Conservation (phyloP, 1,284 basidiomycete species). For the Microbotryomycetes sp. region DNA sequence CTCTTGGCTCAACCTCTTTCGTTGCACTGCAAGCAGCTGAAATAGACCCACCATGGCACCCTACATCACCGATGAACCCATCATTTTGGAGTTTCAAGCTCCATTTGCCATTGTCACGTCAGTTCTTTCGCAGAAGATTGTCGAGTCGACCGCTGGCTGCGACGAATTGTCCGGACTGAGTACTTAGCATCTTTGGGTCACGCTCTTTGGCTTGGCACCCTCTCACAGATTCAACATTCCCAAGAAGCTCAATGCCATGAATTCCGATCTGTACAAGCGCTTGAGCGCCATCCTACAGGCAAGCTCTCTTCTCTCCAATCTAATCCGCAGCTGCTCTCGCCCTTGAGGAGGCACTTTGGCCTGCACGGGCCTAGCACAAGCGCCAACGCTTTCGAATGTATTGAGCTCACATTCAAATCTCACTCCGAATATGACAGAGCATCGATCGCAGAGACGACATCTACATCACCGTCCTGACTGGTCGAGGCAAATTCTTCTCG, state of each 20-base stretch:
- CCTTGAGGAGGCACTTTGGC: neutral
- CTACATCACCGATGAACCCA: slow-evolving; percentile 1
- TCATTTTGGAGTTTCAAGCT: slow-evolving; percentile 21
- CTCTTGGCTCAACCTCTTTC: too few relatives aligned
- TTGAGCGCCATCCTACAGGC: slow-evolving; percentile 1
- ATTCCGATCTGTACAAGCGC: slow-evolving; percentile 10
- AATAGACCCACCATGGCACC: neutral
- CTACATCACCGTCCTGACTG: slow-evolving; percentile 25
- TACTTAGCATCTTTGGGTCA: too few relatives aligned
- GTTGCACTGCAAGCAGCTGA: too few relatives aligned
- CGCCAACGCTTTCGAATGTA: neutral
- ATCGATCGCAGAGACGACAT: slow-evolving; percentile 17
- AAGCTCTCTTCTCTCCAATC: neutral
- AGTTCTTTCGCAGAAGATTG: slow-evolving; percentile 1
- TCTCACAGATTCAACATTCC: slow-evolving; percentile 14
- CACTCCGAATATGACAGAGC: neutral
- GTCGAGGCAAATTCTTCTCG: slow-evolving; percentile 24
- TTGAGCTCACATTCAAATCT: neutral
- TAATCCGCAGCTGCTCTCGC: too few relatives aligned
- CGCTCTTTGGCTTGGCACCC: neutral
- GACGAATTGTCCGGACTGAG: neutral
- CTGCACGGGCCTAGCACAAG: slow-evolving; percentile 6
- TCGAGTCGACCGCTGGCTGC: neutral
- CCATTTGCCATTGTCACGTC: slow-evolving; percentile 26
- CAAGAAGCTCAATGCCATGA: slow-evolving; percentile 28